Conservation (phyloP, 1,284 basidiomycete species). For the Cutaneotrichosporon mucoides region DNA sequence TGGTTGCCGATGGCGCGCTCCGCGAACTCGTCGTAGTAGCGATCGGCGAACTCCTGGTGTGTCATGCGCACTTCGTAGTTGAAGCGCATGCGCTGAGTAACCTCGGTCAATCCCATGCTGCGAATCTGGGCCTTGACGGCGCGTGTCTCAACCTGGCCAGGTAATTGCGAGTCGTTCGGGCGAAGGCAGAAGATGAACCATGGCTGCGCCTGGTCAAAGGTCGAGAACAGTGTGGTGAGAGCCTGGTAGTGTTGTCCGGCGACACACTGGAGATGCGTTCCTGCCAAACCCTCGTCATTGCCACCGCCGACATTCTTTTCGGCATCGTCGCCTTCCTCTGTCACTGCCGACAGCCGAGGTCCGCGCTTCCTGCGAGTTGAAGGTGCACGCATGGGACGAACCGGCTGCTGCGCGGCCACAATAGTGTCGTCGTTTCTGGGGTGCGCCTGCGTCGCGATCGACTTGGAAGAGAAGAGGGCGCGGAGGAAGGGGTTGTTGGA, state of each 20-base stretch:
- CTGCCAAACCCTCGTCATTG: conserved; percentile 61
- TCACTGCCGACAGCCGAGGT: conserved; percentile 53
- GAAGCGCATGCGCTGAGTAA: conserved; percentile 64
- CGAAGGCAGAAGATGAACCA: conserved; percentile 93
- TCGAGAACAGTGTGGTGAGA: conserved; percentile 79
- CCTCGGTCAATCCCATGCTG: conserved; percentile 72
- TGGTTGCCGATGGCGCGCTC: conserved; percentile 46
- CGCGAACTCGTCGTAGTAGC: conserved; percentile 62
- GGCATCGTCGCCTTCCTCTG: conserved; percentile 55
- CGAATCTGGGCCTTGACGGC: conserved; percentile 88
- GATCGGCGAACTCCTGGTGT: conserved; percentile 77
- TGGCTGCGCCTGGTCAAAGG: conserved; percentile 80
- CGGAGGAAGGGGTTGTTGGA: conserved; percentile 88
- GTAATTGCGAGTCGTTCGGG: conserved; percentile 90
- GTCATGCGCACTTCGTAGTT: conserved; percentile 79
- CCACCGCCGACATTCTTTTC: conserved; percentile 32
- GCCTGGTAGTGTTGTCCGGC: conserved; percentile 83
- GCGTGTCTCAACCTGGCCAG: conserved; percentile 87
- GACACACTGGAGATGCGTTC: conserved; percentile 61
- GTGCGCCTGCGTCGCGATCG: conserved; percentile 83
- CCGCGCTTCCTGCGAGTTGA: conserved; percentile 75
- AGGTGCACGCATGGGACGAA: conserved; percentile 87
- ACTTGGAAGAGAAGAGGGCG: conserved; percentile 78
- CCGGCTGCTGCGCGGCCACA: conserved; percentile 84
- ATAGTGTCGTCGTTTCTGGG: conserved; percentile 90